phyloP scores from a whole-genome alignment of 495 filamentous ascomycete genomes.

The Neurospora terricola region DNA sequence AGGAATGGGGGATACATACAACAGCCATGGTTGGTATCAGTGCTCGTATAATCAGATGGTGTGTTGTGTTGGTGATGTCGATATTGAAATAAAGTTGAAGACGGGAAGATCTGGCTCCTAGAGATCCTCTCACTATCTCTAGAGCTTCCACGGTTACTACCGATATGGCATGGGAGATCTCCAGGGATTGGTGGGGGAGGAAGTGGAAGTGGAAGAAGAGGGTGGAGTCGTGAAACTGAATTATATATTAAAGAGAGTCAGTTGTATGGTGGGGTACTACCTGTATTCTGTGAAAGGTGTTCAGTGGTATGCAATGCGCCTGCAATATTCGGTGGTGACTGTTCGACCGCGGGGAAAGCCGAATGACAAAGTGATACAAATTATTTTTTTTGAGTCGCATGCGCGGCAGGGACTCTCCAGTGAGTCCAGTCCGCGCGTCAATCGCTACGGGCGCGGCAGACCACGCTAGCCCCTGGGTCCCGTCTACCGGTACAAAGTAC shows the following conservation, averaged over 20 bases:
- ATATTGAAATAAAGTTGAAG: slow-evolving; percentile 8
- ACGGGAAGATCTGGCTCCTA: slow-evolving; percentile 45
- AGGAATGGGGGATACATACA: neutral
- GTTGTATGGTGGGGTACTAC: slow-evolving; percentile 22
- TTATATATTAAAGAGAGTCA: slow-evolving; percentile 1
- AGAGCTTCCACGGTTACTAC: slow-evolving; percentile 60
- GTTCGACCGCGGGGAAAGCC: neutral
- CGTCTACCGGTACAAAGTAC: neutral
- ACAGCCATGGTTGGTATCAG: neutral
- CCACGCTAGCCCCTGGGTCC: neutral
- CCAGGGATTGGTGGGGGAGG: neutral
- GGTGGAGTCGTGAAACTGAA: slow-evolving; percentile 3
- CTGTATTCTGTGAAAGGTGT: neutral
- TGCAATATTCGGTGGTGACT: neutral
- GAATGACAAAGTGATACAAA: neutral
- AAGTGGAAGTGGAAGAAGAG: slow-evolving; percentile 1
- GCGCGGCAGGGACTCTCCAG: neutral
- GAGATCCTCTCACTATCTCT: slow-evolving; percentile 63
- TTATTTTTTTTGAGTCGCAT: slow-evolving; percentile 1
- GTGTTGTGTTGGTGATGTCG: slow-evolving; percentile 4
- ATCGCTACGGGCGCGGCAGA: neutral
- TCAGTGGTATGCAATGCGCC: neutral
- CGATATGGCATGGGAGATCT: slow-evolving; percentile 41
- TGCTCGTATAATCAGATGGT: slow-evolving; percentile 1
- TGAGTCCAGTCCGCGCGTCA: neutral